Percentiles rank a stretch among this genome's conserved stretches.
Conservation (phyloP, 148 eudicot species). For the Rhododendron ovatum region DNA sequence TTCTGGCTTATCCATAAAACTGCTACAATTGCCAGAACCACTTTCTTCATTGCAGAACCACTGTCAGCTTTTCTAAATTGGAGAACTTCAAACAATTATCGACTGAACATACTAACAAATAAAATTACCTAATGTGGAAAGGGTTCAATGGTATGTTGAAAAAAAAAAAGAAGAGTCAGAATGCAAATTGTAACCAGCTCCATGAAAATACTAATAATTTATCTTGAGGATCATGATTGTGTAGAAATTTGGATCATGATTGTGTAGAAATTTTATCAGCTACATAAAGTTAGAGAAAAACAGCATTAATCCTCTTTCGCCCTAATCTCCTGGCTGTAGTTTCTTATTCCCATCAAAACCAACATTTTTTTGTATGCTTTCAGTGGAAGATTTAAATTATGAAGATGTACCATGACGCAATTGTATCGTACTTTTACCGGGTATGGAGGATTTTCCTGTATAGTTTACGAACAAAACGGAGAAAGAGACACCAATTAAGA, state of each 20-base stretch:
- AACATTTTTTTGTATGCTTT: neutral
- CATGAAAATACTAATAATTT: neutral
- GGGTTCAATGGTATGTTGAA: neutral
- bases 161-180: neutral
- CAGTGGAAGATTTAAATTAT: neutral
- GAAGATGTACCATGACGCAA: neutral
- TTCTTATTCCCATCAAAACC: constrained; percentile 1
- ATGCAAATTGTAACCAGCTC: neutral
- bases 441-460: neutral
- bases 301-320: neutral
- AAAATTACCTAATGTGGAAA: neutral
- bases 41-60: neutral
- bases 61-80: neutral
- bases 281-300: neutral
- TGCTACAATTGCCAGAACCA: neutral
- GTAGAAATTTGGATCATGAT: neutral
- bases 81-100: neutral
- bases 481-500: no score
- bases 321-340: neutral
- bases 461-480: neutral
- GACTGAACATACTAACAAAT: neutral
- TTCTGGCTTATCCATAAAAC: neutral
- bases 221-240: neutral
- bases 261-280: neutral
- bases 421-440: neutral